phyloP scores from a whole-genome alignment of 2,329 filamentous ascomycete genomes.

The Fusarium temperatum region DNA sequence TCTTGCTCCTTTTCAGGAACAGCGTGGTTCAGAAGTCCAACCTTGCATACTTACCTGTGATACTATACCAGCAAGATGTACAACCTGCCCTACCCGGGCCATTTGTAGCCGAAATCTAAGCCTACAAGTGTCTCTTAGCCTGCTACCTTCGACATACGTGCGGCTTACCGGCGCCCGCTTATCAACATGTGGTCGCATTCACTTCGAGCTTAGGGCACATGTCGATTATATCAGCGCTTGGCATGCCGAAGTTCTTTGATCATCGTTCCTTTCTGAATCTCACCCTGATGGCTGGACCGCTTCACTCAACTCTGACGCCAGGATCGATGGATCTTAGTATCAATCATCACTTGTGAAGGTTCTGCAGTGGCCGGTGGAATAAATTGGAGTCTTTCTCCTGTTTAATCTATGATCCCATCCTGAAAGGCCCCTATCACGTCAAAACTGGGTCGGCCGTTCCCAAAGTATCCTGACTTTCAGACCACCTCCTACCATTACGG shows the following conservation, averaged over 20 bases:
- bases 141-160: neutral
- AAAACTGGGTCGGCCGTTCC: too few species aligned
- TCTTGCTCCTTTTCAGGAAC: neutral
- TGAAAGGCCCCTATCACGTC: too few species aligned
- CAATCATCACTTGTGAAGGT: too few species aligned
- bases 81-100: neutral
- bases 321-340: too few species aligned
- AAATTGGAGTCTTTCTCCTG: too few species aligned
- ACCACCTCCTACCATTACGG: neutral
- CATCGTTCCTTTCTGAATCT: neutral
- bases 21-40: neutral
- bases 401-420: too few species aligned
- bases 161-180: neutral
- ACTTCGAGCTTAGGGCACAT: neutral
- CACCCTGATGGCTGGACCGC: neutral
- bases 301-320: too few species aligned
- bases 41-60: neutral
- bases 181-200: neutral
- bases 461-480: too few species aligned
- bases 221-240: neutral
- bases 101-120: neutral
- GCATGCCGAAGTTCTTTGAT: neutral
- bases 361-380: too few species aligned
- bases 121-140: neutral
- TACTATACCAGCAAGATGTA: neutral